A percentile compares a stretch with the other conserved stretches of the same genome.
These are phyloP conservation scores for Saccharomyces kudriavzevii DNA, from an alignment of 805 yeast species.

Conservation along the genomic window DNA sequence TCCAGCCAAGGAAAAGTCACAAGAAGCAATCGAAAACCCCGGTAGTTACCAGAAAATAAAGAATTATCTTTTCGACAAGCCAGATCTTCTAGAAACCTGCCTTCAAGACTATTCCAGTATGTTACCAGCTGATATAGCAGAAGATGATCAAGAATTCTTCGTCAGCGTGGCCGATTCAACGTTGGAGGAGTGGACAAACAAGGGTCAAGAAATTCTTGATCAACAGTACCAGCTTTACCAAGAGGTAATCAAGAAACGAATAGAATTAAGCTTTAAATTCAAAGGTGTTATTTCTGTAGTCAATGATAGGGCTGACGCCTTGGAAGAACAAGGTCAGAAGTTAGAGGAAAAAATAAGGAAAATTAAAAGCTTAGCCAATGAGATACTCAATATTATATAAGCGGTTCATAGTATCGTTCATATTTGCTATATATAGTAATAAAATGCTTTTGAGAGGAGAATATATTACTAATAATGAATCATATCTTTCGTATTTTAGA, in stretches of 20 bases:
- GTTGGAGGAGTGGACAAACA: conserved; percentile 33
- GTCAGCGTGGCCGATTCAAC: conserved; percentile 19
- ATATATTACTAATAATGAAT: not conserved
- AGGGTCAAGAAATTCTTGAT: conserved; percentile 29
- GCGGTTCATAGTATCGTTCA: conserved; percentile 1
- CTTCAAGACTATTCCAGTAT: not conserved
- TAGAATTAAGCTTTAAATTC: conserved; percentile 35
- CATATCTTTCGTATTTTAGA: not conserved
- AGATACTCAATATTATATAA: conserved; percentile 31
- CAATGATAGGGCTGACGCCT: conserved; percentile 30
- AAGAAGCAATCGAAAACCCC: not conserved
- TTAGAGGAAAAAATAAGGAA: conserved; percentile 31
- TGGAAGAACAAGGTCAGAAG: conserved; percentile 27
- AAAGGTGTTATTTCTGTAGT: conserved; percentile 33
- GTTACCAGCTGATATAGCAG: not conserved
- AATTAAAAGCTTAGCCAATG: conserved; percentile 37
- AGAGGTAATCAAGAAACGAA: conserved; percentile 32
- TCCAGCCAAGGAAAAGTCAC: not conserved
- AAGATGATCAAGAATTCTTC: conserved; percentile 19
- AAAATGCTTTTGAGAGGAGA: conserved; percentile 4
- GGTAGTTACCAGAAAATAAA: not conserved
- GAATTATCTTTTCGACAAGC: not conserved
- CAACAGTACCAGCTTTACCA: conserved; percentile 32
- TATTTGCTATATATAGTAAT: conserved; percentile 10
- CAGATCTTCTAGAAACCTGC: not conserved